Evolutionary conservation across 164 flowering plant species (phyloP).

Genomic region (Magnolia sinica): DNA sequence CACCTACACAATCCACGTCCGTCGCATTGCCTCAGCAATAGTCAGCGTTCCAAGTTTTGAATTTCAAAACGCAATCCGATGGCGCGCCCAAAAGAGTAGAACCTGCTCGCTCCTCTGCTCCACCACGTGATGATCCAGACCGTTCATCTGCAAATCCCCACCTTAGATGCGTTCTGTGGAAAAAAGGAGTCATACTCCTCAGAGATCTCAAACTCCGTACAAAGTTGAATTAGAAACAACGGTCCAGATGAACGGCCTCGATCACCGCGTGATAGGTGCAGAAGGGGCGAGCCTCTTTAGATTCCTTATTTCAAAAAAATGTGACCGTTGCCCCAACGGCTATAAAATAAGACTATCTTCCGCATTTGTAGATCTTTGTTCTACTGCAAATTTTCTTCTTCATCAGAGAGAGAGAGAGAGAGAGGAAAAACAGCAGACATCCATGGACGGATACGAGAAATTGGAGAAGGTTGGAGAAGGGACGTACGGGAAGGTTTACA

Average conservation of each 20-base stretch:
- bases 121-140: neutral
- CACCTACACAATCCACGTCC: neutral
- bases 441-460: constrained; percentile 90
- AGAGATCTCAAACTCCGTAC: neutral
- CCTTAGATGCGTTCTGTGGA: too few species aligned
- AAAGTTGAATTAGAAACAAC: neutral
- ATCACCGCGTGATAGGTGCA: neutral
- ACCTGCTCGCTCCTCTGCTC: neutral
- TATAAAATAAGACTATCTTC: neutral
- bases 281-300: neutral
- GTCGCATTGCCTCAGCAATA: neutral
- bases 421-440: constrained; percentile 7
- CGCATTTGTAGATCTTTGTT: neutral
- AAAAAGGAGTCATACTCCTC: neutral
- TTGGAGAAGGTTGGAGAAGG: constrained; percentile 98
- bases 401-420: neutral
- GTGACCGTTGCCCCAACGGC: constrained; percentile 7
- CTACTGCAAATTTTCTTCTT: neutral
- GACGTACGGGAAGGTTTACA: constrained; percentile 93
- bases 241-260: neutral
- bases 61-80: neutral
- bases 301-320: constrained; percentile 8
- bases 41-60: neutral
- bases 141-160: too few species aligned
- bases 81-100: neutral